Evolutionary conservation across 192 early-diverging fungal species (phyloP).

Genomic region (Mortierella antarctica): DNA sequence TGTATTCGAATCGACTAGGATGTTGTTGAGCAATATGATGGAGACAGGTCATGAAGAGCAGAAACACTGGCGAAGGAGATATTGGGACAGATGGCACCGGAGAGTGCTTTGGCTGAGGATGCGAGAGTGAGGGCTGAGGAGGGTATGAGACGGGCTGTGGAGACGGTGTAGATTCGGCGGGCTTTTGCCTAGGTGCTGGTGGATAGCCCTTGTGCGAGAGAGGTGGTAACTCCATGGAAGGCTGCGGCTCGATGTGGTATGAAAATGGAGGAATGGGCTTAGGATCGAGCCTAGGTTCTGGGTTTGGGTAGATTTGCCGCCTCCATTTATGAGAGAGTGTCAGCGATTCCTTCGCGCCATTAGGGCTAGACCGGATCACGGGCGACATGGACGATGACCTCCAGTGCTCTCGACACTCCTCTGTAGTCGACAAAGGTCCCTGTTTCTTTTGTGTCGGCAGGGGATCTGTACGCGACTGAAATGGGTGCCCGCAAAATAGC

Average conservation of each 20-base stretch:
- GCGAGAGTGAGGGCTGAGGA: not conserved
- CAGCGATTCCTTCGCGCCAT: constrained; percentile 36
- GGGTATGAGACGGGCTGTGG: not conserved
- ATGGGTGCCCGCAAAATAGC: constrained; percentile 55
- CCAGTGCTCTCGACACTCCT: not conserved
- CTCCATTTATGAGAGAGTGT: constrained; percentile 4
- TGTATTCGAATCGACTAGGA: constrained; percentile 54
- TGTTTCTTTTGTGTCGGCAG: constrained; percentile 10
- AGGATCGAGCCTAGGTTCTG: not conserved
- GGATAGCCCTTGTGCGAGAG: too few species aligned
- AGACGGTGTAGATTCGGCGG: too few species aligned
- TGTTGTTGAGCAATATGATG: constrained; percentile 55
- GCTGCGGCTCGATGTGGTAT: constrained; percentile 1
- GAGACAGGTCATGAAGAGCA: constrained; percentile 56
- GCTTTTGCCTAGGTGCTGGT: too few species aligned
- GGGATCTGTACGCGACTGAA: constrained; percentile 41
- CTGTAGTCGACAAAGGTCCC: not conserved
- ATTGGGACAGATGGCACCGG: constrained; percentile 1
- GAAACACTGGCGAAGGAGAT: constrained; percentile 52
- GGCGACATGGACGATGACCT: not conserved
- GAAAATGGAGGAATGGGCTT: constrained; percentile 12
- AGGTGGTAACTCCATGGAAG: not conserved
- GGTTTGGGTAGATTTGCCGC: not conserved
- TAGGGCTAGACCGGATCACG: constrained; percentile 34
- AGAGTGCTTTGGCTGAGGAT: not conserved